These are phyloP conservation scores for Apium graveolens DNA, from an alignment of 129 eudicot species.

Conservation along the genomic window DNA sequence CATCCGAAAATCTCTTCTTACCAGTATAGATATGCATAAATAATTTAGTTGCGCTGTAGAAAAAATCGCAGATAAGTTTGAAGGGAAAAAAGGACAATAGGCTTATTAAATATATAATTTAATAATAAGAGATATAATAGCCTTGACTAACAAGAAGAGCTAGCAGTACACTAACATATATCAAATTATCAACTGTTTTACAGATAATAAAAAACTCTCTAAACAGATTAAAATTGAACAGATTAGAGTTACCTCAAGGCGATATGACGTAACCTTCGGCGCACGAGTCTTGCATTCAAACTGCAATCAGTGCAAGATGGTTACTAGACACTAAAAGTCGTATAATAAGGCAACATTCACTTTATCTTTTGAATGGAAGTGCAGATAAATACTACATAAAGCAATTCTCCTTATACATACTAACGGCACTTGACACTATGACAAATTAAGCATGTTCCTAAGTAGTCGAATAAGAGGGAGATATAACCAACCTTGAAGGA, in stretches of 20 bases:
- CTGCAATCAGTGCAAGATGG: conserved; percentile 30
- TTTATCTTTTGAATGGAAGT: background rate
- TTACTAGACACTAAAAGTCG: background rate
- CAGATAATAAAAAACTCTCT: background rate
- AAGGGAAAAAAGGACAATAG: background rate
- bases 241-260: conserved; percentile 66
- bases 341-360: background rate
- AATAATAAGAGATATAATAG: background rate
- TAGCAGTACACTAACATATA: background rate
- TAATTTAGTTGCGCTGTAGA: background rate
- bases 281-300: conserved; percentile 88
- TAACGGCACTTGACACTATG: background rate
- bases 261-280: conserved; percentile 80
- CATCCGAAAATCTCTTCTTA: conserved; percentile 8
- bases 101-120: background rate
- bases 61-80: background rate
- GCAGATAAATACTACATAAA: background rate
- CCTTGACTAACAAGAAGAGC: background rate
- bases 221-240: conserved; percentile 2
- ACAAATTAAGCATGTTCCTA: background rate
- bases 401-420: background rate
- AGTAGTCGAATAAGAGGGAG: background rate
- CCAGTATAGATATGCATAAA: background rate
- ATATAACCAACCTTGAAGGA: conserved; percentile 63
- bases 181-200: background rate